Conservation (phyloP, 116 monocot genomes). For the Thalassia testudinum region DNA sequence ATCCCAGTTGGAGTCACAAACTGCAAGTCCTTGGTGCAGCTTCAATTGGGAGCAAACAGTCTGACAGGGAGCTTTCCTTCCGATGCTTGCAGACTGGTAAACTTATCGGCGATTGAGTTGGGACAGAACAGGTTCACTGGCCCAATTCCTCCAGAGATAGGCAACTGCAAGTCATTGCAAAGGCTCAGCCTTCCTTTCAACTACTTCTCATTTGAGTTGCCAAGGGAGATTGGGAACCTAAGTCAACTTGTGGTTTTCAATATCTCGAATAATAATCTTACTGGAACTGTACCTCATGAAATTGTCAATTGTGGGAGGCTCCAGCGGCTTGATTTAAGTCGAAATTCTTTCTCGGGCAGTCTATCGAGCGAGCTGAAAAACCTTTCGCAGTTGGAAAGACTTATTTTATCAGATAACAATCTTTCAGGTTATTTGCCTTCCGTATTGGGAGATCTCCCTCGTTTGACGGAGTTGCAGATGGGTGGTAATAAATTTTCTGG, state of each 20-base stretch:
- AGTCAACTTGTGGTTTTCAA: conserved; percentile 74
- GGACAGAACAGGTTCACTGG: conserved; percentile 75
- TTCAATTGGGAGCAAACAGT: conserved; percentile 64
- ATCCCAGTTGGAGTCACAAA: conserved; percentile 46
- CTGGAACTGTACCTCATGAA: conserved; percentile 43
- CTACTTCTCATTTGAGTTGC: conserved; percentile 57
- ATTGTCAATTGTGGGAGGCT: conserved; percentile 61
- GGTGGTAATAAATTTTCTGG: conserved; percentile 79
- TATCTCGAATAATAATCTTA: conserved; percentile 58
- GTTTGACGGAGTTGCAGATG: conserved; percentile 70
- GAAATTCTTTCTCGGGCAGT: conserved; percentile 45
- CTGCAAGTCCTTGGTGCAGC: conserved; percentile 64
- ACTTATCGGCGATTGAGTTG: conserved; percentile 55
- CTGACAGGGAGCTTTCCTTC: conserved; percentile 82
- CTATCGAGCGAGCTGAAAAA: conserved; percentile 57
- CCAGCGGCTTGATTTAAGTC: conserved; percentile 78
- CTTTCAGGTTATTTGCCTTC: conserved; percentile 55
- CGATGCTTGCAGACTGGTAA: conserved; percentile 56
- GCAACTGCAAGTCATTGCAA: conserved; percentile 53
- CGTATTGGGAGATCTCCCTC: conserved; percentile 57
- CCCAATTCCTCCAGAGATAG: conserved; percentile 60
- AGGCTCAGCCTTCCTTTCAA: conserved; percentile 62
- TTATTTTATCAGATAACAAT: conserved; percentile 63
- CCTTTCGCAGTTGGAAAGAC: conserved; percentile 59
- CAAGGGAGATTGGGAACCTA: conserved; percentile 58